Percentiles rank a stretch among this genome's conserved stretches.
These are phyloP conservation scores for Solanum sparsipilum DNA, from an alignment of 257 asterid species.

Conservation along the genomic window DNA sequence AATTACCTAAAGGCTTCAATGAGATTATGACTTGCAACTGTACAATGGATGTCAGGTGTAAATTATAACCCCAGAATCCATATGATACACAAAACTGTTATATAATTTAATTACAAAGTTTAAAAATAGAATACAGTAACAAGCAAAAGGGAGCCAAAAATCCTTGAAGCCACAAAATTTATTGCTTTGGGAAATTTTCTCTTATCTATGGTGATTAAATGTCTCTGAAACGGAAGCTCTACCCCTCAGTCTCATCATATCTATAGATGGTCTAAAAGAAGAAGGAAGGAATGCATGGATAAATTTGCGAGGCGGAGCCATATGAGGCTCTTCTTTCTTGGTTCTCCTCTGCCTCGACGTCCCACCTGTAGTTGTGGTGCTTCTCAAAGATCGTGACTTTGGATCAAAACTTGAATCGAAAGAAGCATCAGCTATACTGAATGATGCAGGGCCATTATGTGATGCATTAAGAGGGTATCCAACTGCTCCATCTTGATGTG, in stretches of 20 bases:
- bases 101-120: slow-evolving; percentile 8
- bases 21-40: background rate
- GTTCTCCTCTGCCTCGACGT: slow-evolving; percentile 34
- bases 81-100: slow-evolving; percentile 3
- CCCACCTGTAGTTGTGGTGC: slow-evolving; percentile 17
- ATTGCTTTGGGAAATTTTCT: background rate
- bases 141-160: background rate
- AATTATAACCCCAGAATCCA: background rate
- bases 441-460: slow-evolving; percentile 35
- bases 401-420: slow-evolving; percentile 33
- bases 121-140: background rate
- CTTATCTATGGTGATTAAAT: slow-evolving; percentile 21
- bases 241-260: slow-evolving; percentile 44
- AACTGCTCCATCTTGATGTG: slow-evolving; percentile 78
- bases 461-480: slow-evolving; percentile 37
- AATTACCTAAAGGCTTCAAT: background rate
- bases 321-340: slow-evolving; percentile 34
- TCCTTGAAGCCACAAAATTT: background rate
- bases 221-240: slow-evolving; percentile 33
- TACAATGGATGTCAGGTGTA: background rate
- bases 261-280: slow-evolving; percentile 47
- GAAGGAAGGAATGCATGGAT: slow-evolving; percentile 49
- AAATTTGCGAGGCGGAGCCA: slow-evolving; percentile 41
- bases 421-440: slow-evolving; percentile 28
- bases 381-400: slow-evolving; percentile 27